Base-by-base conservation (phyloP, 2,329 filamentous ascomycete species). In the Aspergillus luchuensis region DNA sequence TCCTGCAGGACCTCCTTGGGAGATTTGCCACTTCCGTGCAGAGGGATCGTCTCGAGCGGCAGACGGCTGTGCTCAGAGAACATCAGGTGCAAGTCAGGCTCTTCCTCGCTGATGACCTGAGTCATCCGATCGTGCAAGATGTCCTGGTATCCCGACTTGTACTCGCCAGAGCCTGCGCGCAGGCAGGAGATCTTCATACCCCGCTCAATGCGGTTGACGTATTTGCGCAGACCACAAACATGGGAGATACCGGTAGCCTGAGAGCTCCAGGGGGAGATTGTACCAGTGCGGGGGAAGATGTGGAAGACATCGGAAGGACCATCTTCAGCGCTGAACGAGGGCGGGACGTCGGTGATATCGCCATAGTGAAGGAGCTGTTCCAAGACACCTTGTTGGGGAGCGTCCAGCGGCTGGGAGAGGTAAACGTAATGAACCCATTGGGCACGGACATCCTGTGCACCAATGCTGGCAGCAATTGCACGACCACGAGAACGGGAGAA, bases 241-340 rank as follows among this genome's bases (percentile, higher is more conserved):
- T 95, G 88, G 57, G 94, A 90, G 75, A 98, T 97, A 74, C 88
- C 94, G 50, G 94, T 97, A 28, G 93, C 94, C 77, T 97, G 93
- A 59, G 93, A 97, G 78, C 92, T 97, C 95, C 95, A 99, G 74
- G 95, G 95, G 43, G 93, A 97, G 67, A 96, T 88, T 2, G 87
- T 93, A 69, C 87, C 87, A 17, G 91, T 90, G 67, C 94, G 87
- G 19, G 94, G 94, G 50, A 85, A 87, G 60, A 97, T 84, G 73
- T 92, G 91, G 74, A 91, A 85, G 63, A 88, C 81, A 52, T 83
- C 78, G 47, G 82, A 80, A 60, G 81, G 76, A 56, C 82, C 79
- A 61, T 85, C 82, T 63, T 78, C 68, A 77, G 79, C 68, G 69
- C 76, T 63, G 78, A 81, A 72, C 49, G 77, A 69, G 38, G 74